Conservation (phyloP, 2,329 filamentous ascomycete genomes). For the Sclerotinia sclerotiorum region DNA sequence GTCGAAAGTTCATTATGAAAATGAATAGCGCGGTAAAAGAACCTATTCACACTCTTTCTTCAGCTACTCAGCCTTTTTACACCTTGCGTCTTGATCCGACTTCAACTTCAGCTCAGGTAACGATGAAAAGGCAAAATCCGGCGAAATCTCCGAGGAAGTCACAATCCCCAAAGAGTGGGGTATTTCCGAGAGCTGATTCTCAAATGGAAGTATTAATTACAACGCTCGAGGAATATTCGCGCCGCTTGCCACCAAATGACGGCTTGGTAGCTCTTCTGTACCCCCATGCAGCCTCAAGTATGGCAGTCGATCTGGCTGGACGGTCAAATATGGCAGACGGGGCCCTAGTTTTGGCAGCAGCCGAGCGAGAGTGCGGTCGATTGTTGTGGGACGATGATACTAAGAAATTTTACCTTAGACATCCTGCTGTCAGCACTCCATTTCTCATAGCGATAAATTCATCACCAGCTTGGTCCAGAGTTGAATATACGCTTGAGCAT, state of each 20-base stretch:
- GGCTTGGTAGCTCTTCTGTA: slow-evolving; percentile 68
- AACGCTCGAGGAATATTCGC: slow-evolving; percentile 55
- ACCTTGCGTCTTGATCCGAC: slow-evolving; percentile 63
- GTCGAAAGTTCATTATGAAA: slow-evolving; percentile 58
- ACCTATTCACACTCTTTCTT: slow-evolving; percentile 66
- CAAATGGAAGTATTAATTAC: slow-evolving; percentile 54
- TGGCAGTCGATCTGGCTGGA: slow-evolving; percentile 53
- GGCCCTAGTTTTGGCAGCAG: slow-evolving; percentile 58
- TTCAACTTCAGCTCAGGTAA: slow-evolving; percentile 61
- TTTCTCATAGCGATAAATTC: slow-evolving; percentile 61
- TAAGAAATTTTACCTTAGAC: slow-evolving; percentile 59
- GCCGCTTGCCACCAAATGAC: slow-evolving; percentile 56
- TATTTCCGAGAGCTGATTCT: slow-evolving; percentile 32
- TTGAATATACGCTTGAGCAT: slow-evolving; percentile 66
- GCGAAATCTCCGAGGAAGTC: slow-evolving; percentile 46
- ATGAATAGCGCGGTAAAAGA: slow-evolving; percentile 57
- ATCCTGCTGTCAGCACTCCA: slow-evolving; percentile 61
- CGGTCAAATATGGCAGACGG: slow-evolving; percentile 52
- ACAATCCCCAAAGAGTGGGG: slow-evolving; percentile 29
- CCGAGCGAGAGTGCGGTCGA: slow-evolving; percentile 67
- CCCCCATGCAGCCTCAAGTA: slow-evolving; percentile 62
- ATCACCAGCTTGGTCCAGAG: slow-evolving; percentile 58
- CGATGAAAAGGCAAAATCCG: slow-evolving; percentile 60
- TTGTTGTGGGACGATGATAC: slow-evolving; percentile 70
- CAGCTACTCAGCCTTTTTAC: slow-evolving; percentile 63